Evolutionary conservation across 371 early-diverging fungal species (phyloP), one percentile per base, ranked within the genome.

Genomic region (Entomophthora muscae): DNA sequence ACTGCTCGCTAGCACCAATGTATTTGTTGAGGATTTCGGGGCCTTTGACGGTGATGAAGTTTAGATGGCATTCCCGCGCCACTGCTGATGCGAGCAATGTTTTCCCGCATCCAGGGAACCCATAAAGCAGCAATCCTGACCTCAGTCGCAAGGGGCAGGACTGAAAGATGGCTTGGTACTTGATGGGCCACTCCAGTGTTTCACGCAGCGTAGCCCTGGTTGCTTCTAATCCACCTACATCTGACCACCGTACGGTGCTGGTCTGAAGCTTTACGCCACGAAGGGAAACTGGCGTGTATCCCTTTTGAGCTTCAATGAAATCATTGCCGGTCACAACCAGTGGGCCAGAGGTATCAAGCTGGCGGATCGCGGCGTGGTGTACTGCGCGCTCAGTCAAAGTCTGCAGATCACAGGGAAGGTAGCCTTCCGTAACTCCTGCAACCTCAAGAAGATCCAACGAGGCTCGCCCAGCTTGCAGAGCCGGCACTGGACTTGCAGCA

Each of bases 1-100:
- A 80, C 66, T 89, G 85, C 69, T 93, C 93, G 75, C 87, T 86
- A 23, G 89, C 88, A 66, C 98, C 98, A 70, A 96, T 94, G 68
- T 94, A 98, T 79, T 95, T 98, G 76, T 89, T 95, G 32, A 98
- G 71, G 28, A 98, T 73, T 69, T 98, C 96, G 0, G 97, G 96
- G 21, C 97, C 97, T 70, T 95, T 94, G 63, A 95, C 91, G 66
- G 86, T 85, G 66, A 96, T 91, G 70, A 98, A 95, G 70, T 95
- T 93, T 56, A 92, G 77, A 0, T 90, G 88, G 69, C 89, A 91
- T 72, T 89, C 89, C 64, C 88, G 85, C 12, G 93, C 90, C 10
- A 95, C 90, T 0, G 96, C 97, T 21, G 89, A 88, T 5, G 96
- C 95, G 29, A 98, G 73, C 67, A 98, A 68, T 0, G 98, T 96